Percentiles rank a stretch among this genome's conserved stretches.
phyloP scores from a whole-genome alignment of 768 basidiomycete genomes.

The Phaeotremella fagi region DNA sequence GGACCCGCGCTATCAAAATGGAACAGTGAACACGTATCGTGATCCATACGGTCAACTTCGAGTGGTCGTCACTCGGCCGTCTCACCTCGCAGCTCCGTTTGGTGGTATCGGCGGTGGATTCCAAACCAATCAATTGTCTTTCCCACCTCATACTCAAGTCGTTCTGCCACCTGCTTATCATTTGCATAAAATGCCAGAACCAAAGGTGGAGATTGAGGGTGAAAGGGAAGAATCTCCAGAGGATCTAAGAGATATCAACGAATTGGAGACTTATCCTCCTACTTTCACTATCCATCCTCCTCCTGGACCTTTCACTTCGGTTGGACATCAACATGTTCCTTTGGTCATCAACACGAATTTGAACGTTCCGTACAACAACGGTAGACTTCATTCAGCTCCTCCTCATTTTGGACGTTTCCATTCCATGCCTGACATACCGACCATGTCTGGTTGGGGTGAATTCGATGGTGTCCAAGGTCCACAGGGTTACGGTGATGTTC shows the following conservation, averaged over 20 bases:
- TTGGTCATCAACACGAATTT: neutral
- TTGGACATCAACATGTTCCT: slow-evolving; percentile 9
- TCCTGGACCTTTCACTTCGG: slow-evolving; percentile 20
- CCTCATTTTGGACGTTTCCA: slow-evolving; percentile 30
- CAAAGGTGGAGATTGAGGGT: neutral
- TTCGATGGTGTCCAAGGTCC: neutral
- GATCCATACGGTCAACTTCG: neutral
- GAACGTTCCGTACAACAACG: neutral
- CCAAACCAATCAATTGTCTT: slow-evolving; percentile 24
- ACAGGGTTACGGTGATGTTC: slow-evolving; percentile 6
- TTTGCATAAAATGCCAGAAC: neutral
- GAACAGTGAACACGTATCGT: slow-evolving; percentile 10
- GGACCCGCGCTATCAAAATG: slow-evolving; percentile 24
- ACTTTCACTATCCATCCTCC: slow-evolving; percentile 21
- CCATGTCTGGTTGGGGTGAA: slow-evolving; percentile 11
- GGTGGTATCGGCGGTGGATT: slow-evolving; percentile 34
- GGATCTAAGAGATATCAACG: slow-evolving; percentile 22
- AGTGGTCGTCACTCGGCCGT: neutral
- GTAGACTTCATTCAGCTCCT: slow-evolving; percentile 31
- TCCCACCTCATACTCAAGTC: slow-evolving; percentile 19
- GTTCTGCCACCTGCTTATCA: neutral
- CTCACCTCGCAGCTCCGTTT: slow-evolving; percentile 4
- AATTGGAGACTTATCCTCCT: slow-evolving; percentile 13
- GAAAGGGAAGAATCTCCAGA: slow-evolving; percentile 8
- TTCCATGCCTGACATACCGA: slow-evolving; percentile 26